Evolutionary conservation across 2,329 filamentous ascomycete species (phyloP), one percentile per base, ranked within the genome.

Genomic region (Dothidotthia symphoricarpi): DNA sequence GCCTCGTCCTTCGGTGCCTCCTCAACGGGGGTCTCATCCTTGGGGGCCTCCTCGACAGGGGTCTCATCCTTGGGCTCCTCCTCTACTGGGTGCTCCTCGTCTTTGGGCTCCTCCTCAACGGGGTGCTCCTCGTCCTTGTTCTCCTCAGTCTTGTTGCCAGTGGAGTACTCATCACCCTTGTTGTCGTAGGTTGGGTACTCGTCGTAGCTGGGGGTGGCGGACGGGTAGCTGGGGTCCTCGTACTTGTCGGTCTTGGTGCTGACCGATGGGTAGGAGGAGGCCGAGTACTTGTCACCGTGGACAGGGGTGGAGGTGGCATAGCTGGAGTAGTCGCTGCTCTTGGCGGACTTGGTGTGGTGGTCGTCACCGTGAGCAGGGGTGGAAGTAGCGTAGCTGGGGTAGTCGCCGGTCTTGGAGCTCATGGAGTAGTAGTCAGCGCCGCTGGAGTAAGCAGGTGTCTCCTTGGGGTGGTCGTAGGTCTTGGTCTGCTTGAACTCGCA

Each of bases 401-500:
- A 36, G 3, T 22, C 24, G 3, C 15, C 24, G 13, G 31, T 27
- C 11, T 39, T 27, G 24, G 28, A n/a, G 13, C 10, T 13, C n/a
- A 14, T 17, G 19, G 14, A 26, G 29, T 32, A 24, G 36, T 32
- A 25, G 24, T 38, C 31, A 13, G 16, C 25, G 8, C 22, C 19
- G 19, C 19, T 22, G 19, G 19, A 9, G n/a, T n/a, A n/a, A n/a
- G n/a, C n/a, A 32, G n/a, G 19, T 28, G 45, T 47, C 31, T 49
- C 34, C 34, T 36, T 31, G 14, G 51, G 42, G 3, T 34, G 34
- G 26, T 47, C 37, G 44, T 55, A 54, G 13, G 49, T 45, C 24
- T 49, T 46, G 19, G 49, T 51, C 31, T 49, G 35, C 31, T 59
- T 46, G 38, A 55, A 61, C 10, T 39, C 51, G 53, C 59, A 63